Conservation (phyloP, 2,329 filamentous ascomycete genomes). For the Eutypella sp. region DNA sequence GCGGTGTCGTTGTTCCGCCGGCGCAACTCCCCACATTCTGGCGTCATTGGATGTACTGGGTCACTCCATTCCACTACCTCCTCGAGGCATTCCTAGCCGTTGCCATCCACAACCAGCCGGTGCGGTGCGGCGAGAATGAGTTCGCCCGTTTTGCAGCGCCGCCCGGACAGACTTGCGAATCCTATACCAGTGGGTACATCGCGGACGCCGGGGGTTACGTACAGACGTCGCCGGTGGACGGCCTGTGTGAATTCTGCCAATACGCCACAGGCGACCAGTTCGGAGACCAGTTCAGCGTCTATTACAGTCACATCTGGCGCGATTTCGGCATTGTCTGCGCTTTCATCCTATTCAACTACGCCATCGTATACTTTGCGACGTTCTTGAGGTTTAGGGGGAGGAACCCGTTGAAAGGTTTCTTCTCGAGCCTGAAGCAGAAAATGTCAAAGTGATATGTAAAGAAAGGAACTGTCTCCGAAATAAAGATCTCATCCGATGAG, state of each 20-base stretch:
- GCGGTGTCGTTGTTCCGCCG: slow-evolving; percentile 64
- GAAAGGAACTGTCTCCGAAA: too few relatives aligned
- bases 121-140: slow-evolving; percentile 52
- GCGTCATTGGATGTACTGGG: slow-evolving; percentile 60
- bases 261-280: slow-evolving; percentile 58
- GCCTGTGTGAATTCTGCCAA: slow-evolving; percentile 60
- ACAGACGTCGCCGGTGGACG: slow-evolving; percentile 44
- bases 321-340: slow-evolving; percentile 61
- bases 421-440: slow-evolving; percentile 21
- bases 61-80: slow-evolving; percentile 64
- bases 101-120: slow-evolving; percentile 47
- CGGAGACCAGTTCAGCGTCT: slow-evolving; percentile 54
- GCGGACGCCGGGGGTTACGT: slow-evolving; percentile 56
- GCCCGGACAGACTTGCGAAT: slow-evolving; percentile 51
- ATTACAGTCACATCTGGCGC: slow-evolving; percentile 57
- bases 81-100: slow-evolving; percentile 57
- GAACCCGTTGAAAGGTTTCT: slow-evolving; percentile 30
- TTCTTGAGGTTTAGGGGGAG: slow-evolving; percentile 35
- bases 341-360: slow-evolving; percentile 60
- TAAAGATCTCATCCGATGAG: too few relatives aligned
- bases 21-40: slow-evolving; percentile 56
- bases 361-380: slow-evolving; percentile 33
- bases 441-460: too few relatives aligned
- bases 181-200: slow-evolving; percentile 53
- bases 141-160: slow-evolving; percentile 58